Percentiles rank a stretch among this genome's conserved stretches.
These are phyloP conservation scores for Pseudogymnoascus sp. DNA, from an alignment of 2,329 filamentous ascomycete species.

Conservation along the genomic window DNA sequence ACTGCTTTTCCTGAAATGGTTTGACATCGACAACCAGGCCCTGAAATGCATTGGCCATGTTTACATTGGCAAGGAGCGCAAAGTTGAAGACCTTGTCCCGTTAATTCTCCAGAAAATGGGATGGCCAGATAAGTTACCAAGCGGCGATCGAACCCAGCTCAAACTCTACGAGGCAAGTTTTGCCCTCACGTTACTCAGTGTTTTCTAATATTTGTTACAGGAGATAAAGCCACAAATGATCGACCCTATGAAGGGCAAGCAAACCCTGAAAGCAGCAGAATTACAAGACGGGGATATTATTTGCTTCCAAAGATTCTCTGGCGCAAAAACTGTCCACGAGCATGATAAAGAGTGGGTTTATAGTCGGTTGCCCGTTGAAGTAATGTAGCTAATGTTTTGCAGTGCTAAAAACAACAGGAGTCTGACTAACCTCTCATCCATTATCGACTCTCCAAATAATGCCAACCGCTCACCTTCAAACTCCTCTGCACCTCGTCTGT, in stretches of 20 bases:
- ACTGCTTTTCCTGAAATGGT: constrained; percentile 87
- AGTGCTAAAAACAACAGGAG: neutral
- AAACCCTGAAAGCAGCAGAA: constrained; percentile 82
- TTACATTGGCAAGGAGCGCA: constrained; percentile 82
- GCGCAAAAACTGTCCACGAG: constrained; percentile 33
- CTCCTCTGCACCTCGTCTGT: neutral
- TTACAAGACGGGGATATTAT: constrained; percentile 96
- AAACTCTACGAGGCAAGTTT: constrained; percentile 66
- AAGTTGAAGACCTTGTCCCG: constrained; percentile 74
- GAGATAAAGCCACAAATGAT: constrained; percentile 99
- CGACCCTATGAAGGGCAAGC: constrained; percentile 84
- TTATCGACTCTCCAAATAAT: neutral
- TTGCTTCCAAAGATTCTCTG: constrained; percentile 70
- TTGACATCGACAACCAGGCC: constrained; percentile 69
- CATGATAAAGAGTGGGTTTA: constrained; percentile 21
- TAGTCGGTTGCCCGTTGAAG: constrained; percentile 25
- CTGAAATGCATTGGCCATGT: constrained; percentile 73
- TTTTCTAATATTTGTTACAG: constrained; percentile 30
- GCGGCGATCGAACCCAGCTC: constrained; percentile 51
- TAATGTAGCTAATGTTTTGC: constrained; percentile 38
- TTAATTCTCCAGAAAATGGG: constrained; percentile 75
- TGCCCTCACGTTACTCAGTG: neutral
- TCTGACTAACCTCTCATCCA: neutral
- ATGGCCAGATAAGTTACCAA: constrained; percentile 69
- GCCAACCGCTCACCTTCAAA: neutral